Evolutionary conservation across 306 rosid species (phyloP), one percentile per base, ranked within the genome.

Genomic region (Sophora flavescens): DNA sequence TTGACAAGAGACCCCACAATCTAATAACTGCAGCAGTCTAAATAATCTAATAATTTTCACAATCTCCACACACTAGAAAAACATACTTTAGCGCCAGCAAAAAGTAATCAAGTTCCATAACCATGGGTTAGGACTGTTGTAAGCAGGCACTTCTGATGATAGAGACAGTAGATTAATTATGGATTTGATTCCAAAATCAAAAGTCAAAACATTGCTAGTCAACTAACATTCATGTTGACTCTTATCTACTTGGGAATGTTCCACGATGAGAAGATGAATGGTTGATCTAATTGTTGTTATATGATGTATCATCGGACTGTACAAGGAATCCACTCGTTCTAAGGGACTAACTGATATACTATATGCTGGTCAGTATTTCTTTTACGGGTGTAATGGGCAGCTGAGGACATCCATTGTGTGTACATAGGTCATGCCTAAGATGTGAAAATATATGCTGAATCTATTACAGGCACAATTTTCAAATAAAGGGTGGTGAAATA

Each of bases 91-190:
- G 63, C 50, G 47, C 70, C 2, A 0, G 16, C 32, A 74, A 48
- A 54, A 7, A 13, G 39, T 15, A 63, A 56, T 35, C 75, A 82
- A 56, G 63, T 54, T 76, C 11, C 47, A 54, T 28, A 70, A 54
- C 58, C 39, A 52, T 3, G n/a, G 61, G 78, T 69, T 60, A 53
- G 78, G 61, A 61, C 15, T 39, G 64, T 13, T 8, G 5, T 41
- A 41, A 15, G 45, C 39, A 52, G 6, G 63, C 68, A 70, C 42
- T 61, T 76, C 53, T 42, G 53, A 63, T 9, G 44, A 32, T 50
- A 28, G 18, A 53, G 48, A 63, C 32, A 54, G 60, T 56, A 70
- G 50, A 59, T 51, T 57, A 52, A 35, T 32, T 50, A 59, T 16
- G 50, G 32, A 38, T 51, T 79, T 47, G 57, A 30, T 58, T 47